Conservation (phyloP, 2,329 filamentous ascomycete species). For the Xylariaceae sp. region DNA sequence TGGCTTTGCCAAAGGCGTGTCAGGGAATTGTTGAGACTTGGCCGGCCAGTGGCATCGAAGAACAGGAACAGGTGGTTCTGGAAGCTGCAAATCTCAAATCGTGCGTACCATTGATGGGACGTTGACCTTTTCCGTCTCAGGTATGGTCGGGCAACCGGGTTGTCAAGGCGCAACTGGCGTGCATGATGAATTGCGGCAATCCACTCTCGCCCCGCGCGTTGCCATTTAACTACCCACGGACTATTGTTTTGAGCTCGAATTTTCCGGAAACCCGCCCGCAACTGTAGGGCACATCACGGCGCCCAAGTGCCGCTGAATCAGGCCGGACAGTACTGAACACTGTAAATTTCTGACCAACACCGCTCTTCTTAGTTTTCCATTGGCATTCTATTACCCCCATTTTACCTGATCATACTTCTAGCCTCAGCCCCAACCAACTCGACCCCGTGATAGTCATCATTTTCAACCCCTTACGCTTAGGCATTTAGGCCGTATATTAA, state of each 20-base stretch:
- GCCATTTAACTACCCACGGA: background rate
- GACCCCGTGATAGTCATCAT: conserved; percentile 29
- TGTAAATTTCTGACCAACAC: conserved; percentile 24
- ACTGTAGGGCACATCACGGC: background rate
- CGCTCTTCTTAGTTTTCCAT: conserved; percentile 21
- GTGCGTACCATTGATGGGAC: conserved; percentile 17
- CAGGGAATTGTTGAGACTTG: conserved; percentile 7
- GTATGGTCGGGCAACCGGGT: conserved; percentile 7
- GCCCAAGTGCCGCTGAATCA: conserved; percentile 11
- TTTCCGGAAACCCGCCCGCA: no score
- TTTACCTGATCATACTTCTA: conserved; percentile 32
- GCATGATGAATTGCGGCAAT: conserved; percentile 16
- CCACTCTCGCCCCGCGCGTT: conserved; percentile 15
- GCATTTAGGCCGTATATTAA: no score
- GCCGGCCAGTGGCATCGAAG: conserved; percentile 12
- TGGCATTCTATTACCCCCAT: conserved; percentile 28
- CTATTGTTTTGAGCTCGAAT: background rate
- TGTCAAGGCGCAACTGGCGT: conserved; percentile 10
- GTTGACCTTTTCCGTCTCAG: conserved; percentile 16
- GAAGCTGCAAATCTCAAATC: conserved; percentile 22
- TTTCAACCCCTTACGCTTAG: conserved; percentile 17
- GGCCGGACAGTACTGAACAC: conserved; percentile 16
- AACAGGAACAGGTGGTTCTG: conserved; percentile 15
- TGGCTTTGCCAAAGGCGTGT: conserved; percentile 2
- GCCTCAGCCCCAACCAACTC: conserved; percentile 20